Evolutionary conservation across 352 stramenopile genomes (phyloP).

Genomic region (Phytophthora fragariae): DNA sequence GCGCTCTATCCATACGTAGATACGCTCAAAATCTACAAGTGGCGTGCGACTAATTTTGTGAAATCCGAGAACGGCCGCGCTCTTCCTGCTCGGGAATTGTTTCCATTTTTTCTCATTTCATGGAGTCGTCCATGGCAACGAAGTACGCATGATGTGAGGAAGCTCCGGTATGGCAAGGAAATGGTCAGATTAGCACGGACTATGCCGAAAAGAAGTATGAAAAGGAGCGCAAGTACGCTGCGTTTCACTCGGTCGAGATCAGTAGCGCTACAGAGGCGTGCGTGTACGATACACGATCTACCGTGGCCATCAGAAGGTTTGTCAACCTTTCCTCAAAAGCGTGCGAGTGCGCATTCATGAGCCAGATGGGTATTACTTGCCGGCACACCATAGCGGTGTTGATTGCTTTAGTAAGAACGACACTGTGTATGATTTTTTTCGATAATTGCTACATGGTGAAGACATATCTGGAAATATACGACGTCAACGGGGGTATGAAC

Average conservation of each 20-base stretch:
- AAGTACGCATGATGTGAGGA: background rate
- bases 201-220: background rate
- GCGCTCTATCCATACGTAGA: too few relatives aligned
- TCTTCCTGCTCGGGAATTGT: background rate
- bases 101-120: background rate
- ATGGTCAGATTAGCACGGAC: background rate
- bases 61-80: background rate
- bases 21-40: background rate
- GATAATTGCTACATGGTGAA: background rate
- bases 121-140: background rate
- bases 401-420: background rate
- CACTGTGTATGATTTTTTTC: background rate
- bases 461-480: background rate
- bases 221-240: background rate
- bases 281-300: background rate
- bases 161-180: background rate
- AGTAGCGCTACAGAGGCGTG: background rate
- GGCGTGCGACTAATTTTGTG: background rate
- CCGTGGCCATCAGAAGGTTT: background rate
- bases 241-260: background rate
- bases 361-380: background rate
- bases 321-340: background rate
- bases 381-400: background rate
- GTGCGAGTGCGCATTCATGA: background rate
- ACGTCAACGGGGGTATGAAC: background rate